phyloP scores from a whole-genome alignment of 495 filamentous ascomycete species.

The Xanthoparmelia taractica region DNA sequence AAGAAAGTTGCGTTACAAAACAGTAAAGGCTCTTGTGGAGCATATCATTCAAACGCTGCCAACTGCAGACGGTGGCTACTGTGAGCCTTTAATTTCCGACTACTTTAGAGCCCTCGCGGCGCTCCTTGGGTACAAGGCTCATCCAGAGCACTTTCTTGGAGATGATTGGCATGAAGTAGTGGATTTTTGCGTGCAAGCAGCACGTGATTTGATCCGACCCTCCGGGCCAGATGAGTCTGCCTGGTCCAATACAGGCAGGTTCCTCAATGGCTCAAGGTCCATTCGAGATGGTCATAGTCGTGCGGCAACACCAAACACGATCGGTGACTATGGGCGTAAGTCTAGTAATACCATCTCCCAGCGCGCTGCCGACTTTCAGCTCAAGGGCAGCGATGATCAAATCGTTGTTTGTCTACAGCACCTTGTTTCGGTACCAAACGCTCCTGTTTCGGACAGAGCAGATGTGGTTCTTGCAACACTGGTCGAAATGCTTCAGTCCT shows the following conservation, averaged over 20 bases:
- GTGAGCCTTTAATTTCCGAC: constrained; percentile 63
- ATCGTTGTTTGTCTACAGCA: constrained; percentile 58
- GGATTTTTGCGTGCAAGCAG: constrained; percentile 56
- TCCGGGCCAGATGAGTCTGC: not conserved
- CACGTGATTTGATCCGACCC: constrained; percentile 29
- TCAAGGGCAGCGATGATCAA: constrained; percentile 42
- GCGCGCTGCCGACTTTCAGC: constrained; percentile 11
- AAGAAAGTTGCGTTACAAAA: constrained; percentile 61
- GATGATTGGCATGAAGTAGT: constrained; percentile 61
- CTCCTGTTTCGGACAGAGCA: constrained; percentile 55
- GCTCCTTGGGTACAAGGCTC: constrained; percentile 63
- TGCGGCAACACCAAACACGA: constrained; percentile 16
- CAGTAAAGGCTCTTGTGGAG: constrained; percentile 66
- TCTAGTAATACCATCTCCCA: constrained; percentile 6
- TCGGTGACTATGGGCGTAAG: constrained; percentile 6
- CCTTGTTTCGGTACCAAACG: constrained; percentile 60
- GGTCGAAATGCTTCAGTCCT: constrained; percentile 55
- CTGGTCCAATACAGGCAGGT: not conserved
- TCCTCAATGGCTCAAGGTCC: not conserved
- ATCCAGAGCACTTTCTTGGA: constrained; percentile 65
- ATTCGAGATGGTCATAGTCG: constrained; percentile 12
- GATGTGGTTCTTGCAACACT: constrained; percentile 50
- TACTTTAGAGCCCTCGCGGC: constrained; percentile 68
- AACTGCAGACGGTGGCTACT: constrained; percentile 52
- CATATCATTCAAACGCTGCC: constrained; percentile 73